Percentiles rank a stretch among this genome's conserved stretches.
phyloP scores from a whole-genome alignment of 805 yeast genomes.

The Isabelozyma pseudorhagii region DNA sequence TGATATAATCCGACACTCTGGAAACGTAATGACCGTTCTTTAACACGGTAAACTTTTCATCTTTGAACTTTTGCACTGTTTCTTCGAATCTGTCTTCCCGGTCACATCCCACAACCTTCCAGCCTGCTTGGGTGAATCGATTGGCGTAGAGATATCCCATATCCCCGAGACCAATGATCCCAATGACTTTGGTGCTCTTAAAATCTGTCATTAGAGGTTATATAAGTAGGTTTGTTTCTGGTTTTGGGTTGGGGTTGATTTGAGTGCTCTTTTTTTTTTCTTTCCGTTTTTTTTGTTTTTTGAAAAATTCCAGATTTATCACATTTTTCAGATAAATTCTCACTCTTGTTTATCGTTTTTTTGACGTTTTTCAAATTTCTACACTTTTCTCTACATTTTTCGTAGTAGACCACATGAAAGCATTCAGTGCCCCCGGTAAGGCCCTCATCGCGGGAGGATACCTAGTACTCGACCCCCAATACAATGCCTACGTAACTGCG shows the following conservation, averaged over 20 bases:
- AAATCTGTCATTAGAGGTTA: neutral
- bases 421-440: slow-evolving; percentile 93
- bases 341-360: too few species aligned
- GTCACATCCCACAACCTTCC: slow-evolving; percentile 89
- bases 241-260: neutral
- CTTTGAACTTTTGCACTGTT: slow-evolving; percentile 36
- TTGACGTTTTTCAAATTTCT: too few species aligned
- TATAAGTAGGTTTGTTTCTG: too few species aligned
- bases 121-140: slow-evolving; percentile 74
- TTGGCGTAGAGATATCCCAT: slow-evolving; percentile 92
- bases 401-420: slow-evolving; percentile 20
- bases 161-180: slow-evolving; percentile 95
- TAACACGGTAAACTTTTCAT: slow-evolving; percentile 53
- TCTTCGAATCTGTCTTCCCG: slow-evolving; percentile 59
- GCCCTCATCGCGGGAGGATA: slow-evolving; percentile 95
- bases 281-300: neutral
- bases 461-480: slow-evolving; percentile 76
- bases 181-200: slow-evolving; percentile 52
- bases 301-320: too few species aligned
- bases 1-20: slow-evolving; percentile 73
- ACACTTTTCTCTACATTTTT: too few species aligned
- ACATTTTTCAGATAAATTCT: too few species aligned
- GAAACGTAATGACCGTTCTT: slow-evolving; percentile 82
- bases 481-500: slow-evolving; percentile 79
- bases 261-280: too few species aligned